phyloP scores from a whole-genome alignment of 352 stramenopile species.

The Pythium vanterpoolii region DNA sequence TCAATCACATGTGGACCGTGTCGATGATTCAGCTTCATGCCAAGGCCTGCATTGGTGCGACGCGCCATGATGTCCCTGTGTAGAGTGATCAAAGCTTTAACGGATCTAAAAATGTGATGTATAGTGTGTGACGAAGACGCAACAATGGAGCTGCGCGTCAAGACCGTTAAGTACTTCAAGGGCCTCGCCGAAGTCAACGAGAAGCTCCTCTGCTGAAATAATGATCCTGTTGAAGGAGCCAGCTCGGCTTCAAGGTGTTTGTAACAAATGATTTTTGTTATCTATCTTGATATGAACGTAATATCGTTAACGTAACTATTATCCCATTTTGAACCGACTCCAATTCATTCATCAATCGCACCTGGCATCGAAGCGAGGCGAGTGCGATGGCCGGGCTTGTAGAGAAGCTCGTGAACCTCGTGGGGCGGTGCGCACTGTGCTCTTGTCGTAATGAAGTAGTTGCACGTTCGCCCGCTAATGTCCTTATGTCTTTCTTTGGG shows the following conservation, averaged over 20 bases:
- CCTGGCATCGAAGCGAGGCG: not conserved
- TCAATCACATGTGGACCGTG: constrained; percentile 92
- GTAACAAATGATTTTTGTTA: constrained; percentile 1
- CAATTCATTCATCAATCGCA: not conserved
- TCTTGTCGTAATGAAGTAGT: not conserved
- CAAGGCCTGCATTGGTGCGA: constrained; percentile 69
- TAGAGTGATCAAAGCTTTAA: not conserved
- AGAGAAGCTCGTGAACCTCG: constrained; percentile 84
- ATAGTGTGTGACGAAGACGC: constrained; percentile 88
- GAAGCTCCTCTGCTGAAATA: constrained; percentile 30
- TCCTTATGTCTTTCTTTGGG: not conserved
- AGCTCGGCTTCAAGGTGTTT: constrained; percentile 3
- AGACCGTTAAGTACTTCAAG: constrained; percentile 92
- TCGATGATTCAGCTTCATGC: constrained; percentile 83
- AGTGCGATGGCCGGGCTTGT: constrained; percentile 70
- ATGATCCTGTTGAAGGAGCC: not conserved
- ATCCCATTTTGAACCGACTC: not conserved
- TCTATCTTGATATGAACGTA: constrained; percentile 1
- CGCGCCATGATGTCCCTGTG: not conserved
- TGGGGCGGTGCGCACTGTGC: constrained; percentile 49
- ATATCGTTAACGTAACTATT: not conserved
- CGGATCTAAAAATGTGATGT: not conserved
- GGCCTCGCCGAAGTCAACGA: constrained; percentile 53
- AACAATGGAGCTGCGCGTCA: constrained; percentile 86
- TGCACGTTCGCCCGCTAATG: too few relatives aligned